These are phyloP conservation scores for Geranium rotundifolium DNA, from an alignment of 345 rosid species.

Conservation along the genomic window DNA sequence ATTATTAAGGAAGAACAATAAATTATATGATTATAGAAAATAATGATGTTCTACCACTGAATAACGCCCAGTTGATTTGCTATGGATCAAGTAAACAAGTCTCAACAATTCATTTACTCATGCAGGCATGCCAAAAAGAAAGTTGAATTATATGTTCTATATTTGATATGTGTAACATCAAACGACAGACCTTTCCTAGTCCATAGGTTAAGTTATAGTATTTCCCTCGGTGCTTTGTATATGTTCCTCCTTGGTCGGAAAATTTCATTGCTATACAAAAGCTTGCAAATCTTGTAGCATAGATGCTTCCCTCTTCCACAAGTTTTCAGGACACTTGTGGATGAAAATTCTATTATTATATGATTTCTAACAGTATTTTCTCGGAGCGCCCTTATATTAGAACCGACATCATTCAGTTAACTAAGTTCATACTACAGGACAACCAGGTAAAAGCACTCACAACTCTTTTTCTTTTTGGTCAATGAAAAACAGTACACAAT, in stretches of 20 bases:
- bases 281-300: not conserved
- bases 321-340: not conserved
- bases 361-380: not conserved
- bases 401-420: not conserved
- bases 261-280: not conserved
- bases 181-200: not conserved
- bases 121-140: no score
- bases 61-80: not conserved
- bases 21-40: no score
- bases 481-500: not conserved
- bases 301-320: not conserved
- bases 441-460: not conserved
- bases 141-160: not conserved
- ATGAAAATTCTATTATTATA: not conserved
- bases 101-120: no score
- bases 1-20: no score
- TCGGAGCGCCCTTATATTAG: not conserved
- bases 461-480: not conserved
- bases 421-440: not conserved
- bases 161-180: not conserved
- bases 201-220: not conserved
- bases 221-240: no score
- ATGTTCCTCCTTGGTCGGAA: no score
- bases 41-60: no score
- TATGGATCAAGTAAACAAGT: no score